Evolutionary conservation across 257 asterid species (phyloP).

Genomic region (Pogostemon cablin): DNA sequence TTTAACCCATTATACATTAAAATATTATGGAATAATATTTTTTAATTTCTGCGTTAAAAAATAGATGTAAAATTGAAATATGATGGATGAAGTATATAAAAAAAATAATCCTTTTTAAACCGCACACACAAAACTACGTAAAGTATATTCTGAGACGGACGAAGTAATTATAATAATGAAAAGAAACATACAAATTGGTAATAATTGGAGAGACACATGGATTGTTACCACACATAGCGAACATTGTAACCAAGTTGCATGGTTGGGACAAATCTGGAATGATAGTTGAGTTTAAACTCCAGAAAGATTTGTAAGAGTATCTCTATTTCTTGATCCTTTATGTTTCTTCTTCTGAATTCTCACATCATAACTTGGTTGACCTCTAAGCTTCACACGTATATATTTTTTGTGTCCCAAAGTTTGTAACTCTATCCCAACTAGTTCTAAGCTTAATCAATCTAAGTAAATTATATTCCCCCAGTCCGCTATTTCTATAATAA

Average conservation of each 20-base stretch:
- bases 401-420: background rate
- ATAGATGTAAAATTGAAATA: no score
- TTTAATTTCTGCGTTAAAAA: no score
- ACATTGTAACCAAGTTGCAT: conserved; percentile 8
- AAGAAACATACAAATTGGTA: background rate
- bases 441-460: no score
- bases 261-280: conserved; percentile 26
- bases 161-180: background rate
- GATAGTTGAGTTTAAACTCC: conserved; percentile 18
- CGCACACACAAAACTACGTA: background rate
- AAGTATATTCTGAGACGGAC: background rate
- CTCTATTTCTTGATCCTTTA: background rate
- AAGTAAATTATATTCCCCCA: no score
- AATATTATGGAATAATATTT: no score
- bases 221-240: conserved; percentile 19
- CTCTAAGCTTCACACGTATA: background rate
- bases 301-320: background rate
- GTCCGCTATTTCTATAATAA: no score
- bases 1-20: no score
- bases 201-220: conserved; percentile 32
- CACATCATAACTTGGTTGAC: conserved; percentile 13
- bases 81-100: no score
- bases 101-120: no score
- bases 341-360: conserved; percentile 7
- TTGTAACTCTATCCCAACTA: background rate